These are phyloP conservation scores for Pyracantha coccinea DNA, from an alignment of 331 rosid species.

Conservation along the genomic window DNA sequence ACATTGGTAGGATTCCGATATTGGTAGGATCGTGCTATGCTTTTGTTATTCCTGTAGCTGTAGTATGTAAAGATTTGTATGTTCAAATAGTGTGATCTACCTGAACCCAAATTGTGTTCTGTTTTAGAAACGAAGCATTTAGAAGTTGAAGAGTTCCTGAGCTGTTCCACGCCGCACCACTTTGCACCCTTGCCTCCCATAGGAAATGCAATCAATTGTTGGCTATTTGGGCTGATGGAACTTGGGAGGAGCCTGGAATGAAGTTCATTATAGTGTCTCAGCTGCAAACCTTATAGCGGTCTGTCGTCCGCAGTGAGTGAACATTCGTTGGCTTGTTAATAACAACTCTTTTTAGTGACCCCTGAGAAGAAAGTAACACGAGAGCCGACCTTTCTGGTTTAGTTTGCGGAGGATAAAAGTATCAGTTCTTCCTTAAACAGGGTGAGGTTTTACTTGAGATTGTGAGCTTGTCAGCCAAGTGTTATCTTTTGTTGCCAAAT, in stretches of 20 bases:
- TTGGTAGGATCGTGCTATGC: background rate
- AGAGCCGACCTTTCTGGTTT: background rate
- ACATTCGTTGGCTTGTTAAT: background rate
- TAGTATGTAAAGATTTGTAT: background rate
- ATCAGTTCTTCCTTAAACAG: background rate
- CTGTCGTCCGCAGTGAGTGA: background rate
- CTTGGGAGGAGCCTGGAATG: background rate
- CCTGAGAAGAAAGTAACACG: background rate
- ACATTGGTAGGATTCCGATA: background rate
- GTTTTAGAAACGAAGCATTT: background rate
- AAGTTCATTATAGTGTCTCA: background rate
- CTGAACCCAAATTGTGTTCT: too few relatives aligned
- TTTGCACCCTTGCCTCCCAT: background rate
- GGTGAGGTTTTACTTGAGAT: background rate
- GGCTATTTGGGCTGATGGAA: background rate
- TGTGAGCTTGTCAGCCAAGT: background rate
- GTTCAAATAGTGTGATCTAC: background rate
- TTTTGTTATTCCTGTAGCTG: background rate
- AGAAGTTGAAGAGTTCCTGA: background rate
- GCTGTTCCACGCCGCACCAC: background rate
- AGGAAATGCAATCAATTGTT: too few relatives aligned
- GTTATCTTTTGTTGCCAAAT: background rate
- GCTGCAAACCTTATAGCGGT: background rate
- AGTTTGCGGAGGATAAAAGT: background rate
- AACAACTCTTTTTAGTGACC: background rate